A percentile compares a stretch with the other conserved stretches of the same genome.
Evolutionary conservation across 2,329 filamentous ascomycete species (phyloP).

Genomic region (Cladophialophora immunda): DNA sequence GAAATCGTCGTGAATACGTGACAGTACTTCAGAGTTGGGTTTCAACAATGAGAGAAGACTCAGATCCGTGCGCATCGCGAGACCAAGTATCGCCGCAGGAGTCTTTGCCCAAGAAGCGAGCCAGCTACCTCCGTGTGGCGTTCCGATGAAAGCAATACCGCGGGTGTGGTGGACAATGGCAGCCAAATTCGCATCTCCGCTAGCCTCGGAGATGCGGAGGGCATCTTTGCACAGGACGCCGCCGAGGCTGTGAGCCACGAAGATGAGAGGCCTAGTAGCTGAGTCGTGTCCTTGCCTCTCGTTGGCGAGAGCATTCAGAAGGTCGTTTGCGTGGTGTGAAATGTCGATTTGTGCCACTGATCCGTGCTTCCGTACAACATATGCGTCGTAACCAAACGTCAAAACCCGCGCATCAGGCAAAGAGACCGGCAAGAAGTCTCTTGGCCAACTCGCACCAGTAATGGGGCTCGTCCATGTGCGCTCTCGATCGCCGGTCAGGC

Average conservation of each 20-base stretch:
- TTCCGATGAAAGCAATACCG: not conserved
- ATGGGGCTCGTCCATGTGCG: not conserved
- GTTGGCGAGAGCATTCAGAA: slow-evolving; percentile 2
- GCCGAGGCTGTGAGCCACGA: not conserved
- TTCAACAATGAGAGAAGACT: slow-evolving; percentile 13
- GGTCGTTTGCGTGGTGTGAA: not conserved
- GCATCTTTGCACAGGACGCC: not conserved
- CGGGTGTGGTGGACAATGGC: not conserved
- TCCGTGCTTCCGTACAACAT: not conserved
- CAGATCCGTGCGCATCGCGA: not conserved
- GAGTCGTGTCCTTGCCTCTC: not conserved
- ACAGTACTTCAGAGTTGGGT: slow-evolving; percentile 9
- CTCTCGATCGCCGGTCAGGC: not conserved
- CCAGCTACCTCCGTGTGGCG: not conserved
- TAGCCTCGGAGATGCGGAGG: not conserved
- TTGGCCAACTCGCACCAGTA: not conserved
- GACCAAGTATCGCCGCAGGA: not conserved
- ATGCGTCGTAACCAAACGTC: not conserved
- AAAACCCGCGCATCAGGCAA: not conserved
- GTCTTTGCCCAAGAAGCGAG: slow-evolving; percentile 1
- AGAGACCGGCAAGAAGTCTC: not conserved
- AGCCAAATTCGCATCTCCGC: not conserved
- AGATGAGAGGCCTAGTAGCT: not conserved
- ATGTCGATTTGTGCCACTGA: not conserved
- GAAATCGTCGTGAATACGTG: slow-evolving; percentile 12